Percentiles rank a stretch among this genome's conserved stretches.
Evolutionary conservation across 306 rosid genomes (phyloP).

Genomic region (Neltuma alba): DNA sequence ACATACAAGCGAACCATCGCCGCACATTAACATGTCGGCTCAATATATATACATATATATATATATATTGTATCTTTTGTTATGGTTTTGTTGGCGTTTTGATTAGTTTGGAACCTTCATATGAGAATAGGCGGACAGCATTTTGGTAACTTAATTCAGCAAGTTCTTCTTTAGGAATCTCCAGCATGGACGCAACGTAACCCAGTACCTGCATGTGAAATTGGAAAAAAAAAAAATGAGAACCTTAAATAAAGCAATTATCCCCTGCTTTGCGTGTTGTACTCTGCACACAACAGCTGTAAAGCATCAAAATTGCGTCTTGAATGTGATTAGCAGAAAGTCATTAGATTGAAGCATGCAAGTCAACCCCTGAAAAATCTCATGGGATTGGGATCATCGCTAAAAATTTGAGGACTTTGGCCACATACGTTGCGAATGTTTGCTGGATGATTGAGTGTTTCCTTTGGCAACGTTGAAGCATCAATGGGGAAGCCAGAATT

Average conservation of each 20-base stretch:
- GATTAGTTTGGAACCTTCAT: conserved; percentile 11
- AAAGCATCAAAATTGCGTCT: background rate
- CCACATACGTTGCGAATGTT: conserved; percentile 61
- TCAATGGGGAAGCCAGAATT: conserved; percentile 29
- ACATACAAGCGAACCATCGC: background rate
- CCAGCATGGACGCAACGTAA: conserved; percentile 59
- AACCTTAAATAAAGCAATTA: background rate
- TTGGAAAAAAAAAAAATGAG: background rate
- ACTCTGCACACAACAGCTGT: background rate
- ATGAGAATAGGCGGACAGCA: conserved; percentile 47
- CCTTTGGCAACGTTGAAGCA: conserved; percentile 56
- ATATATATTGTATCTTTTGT: no score
- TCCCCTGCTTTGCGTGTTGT: background rate
- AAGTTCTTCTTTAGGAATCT: conserved; percentile 50
- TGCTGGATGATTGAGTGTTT: conserved; percentile 77
- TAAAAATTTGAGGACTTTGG: no score
- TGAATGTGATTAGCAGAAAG: background rate
- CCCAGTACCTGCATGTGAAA: conserved; percentile 47
- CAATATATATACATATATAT: no score
- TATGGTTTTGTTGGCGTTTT: background rate
- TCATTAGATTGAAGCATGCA: background rate
- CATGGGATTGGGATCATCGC: no score
- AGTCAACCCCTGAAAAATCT: background rate
- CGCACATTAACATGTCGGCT: background rate
- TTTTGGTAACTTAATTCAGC: conserved; percentile 51